Percentiles rank a stretch among this genome's conserved stretches.
Conservation (phyloP, 1,284 basidiomycete species). For the Puccinia triticina region DNA sequence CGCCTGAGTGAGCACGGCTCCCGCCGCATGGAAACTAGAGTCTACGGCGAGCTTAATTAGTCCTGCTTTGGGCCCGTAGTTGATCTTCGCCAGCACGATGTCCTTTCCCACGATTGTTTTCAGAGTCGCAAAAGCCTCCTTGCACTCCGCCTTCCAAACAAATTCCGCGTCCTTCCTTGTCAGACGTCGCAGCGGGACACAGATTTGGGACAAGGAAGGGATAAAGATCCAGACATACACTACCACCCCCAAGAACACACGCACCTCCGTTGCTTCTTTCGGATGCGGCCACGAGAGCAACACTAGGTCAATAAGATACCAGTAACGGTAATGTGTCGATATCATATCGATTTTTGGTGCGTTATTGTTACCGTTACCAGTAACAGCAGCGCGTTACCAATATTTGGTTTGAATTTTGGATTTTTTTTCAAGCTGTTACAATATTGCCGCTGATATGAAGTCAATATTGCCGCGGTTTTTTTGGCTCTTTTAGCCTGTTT, state of each 20-base stretch:
- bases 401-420: no score
- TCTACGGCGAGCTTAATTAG: background rate
- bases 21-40: background rate
- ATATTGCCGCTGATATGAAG: no score
- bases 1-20: conserved; percentile 8
- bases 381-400: no score
- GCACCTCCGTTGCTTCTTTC: background rate
- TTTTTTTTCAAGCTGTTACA: no score
- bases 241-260: background rate
- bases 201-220: background rate
- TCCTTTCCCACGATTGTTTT: background rate
- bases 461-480: no score
- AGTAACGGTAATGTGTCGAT: no score
- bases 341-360: no score
- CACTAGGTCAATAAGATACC: no score
- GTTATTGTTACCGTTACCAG: no score
- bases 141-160: background rate
- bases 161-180: background rate
- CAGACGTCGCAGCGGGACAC: background rate
- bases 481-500: no score
- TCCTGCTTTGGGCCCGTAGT: background rate
- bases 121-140: background rate
- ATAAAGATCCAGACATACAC: conserved; percentile 1
- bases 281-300: background rate
- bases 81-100: background rate